Evolutionary conservation across 305 asterid species (phyloP), one percentile per base, ranked within the genome.

Genomic region (Petunia hybrid): DNA sequence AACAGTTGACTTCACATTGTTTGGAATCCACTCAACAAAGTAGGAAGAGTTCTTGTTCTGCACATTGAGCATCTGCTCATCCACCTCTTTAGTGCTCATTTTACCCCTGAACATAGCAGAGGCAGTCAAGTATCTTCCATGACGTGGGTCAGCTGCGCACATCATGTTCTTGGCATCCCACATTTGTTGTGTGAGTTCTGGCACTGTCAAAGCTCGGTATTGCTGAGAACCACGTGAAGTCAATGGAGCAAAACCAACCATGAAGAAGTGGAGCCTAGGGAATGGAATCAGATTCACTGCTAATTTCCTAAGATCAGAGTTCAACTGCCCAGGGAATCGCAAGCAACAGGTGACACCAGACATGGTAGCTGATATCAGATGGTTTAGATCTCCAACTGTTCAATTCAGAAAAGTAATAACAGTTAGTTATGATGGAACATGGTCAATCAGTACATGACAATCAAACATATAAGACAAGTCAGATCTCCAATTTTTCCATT

Each of bases 141-240:
- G 80, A 5, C 80, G 80, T 3, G 80, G 80, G 59, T 77, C 80
- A 62, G 80, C 80, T 57, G 80, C 80, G 0, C 80, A 77, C 80
- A 77, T 77, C 80, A 77, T 77, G 80, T 77, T 77, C 80, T 77
- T 77, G 60, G 80, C 80, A 63, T 77, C 80, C 80, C 80, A 77
- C 80, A 77, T 77, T 31, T 77, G 80, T 1, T 77, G 80, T 4
- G 80, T 77, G 1, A 77, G 80, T 35, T 77, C 80, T 5, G 80
- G 80, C 0, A 77, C 80, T 1, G 80, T 77, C 59, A 77, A 63
- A 6, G 80, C 67, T 12, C 67, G 9, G 60, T 77, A 77, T 77
- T 77, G 80, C 80, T 77, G 80, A 40, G 80, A 77, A 59, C 80
- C 80, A 4, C 80, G 80, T 12, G 80, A 77, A 46, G 80, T 77